Percentiles rank a stretch among this genome's conserved stretches.
phyloP scores from a whole-genome alignment of 2,329 filamentous ascomycete genomes.

The Neoscytalidium dimidiatum region DNA sequence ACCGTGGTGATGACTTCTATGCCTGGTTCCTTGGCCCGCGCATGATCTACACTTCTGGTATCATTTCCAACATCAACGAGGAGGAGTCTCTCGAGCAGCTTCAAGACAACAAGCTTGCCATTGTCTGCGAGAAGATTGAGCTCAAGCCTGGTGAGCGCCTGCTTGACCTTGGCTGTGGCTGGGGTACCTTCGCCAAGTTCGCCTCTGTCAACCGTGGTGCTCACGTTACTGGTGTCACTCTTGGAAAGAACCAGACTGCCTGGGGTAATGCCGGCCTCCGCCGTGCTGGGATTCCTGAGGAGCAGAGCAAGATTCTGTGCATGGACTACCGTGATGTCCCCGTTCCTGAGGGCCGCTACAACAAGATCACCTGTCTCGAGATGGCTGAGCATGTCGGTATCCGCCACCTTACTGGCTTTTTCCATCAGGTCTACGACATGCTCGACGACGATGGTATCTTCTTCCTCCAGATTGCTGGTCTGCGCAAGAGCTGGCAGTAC shows the following conservation, averaged over 20 bases:
- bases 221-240: conserved; percentile 83
- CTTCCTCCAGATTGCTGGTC: conserved; percentile 92
- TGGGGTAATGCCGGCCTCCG: conserved; percentile 93
- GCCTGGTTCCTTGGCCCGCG: conserved; percentile 96
- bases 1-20: conserved; percentile 98
- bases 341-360: conserved; percentile 73
- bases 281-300: conserved; percentile 77
- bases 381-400: conserved; percentile 99
- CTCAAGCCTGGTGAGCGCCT: conserved; percentile 78
- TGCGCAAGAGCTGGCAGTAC: conserved; percentile 95
- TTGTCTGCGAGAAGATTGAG: conserved; percentile 94
- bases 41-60: conserved; percentile 97
- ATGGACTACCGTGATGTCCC: conserved; percentile 97
- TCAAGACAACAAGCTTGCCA: conserved; percentile 94
- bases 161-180: conserved; percentile 96
- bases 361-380: conserved; percentile 96
- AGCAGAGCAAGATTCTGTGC: conserved; percentile 90
- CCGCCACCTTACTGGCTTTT: conserved; percentile 78
- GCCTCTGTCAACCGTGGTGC: conserved; percentile 91
- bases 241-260: conserved; percentile 92
- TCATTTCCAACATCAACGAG: conserved; percentile 82
- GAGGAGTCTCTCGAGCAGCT: conserved; percentile 94
- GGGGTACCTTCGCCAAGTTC: conserved; percentile 94
- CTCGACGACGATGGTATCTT: conserved; percentile 94
- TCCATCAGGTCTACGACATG: conserved; percentile 89